phyloP scores from a whole-genome alignment of 2,329 filamentous ascomycete genomes.

The Botrytis fragariae region DNA sequence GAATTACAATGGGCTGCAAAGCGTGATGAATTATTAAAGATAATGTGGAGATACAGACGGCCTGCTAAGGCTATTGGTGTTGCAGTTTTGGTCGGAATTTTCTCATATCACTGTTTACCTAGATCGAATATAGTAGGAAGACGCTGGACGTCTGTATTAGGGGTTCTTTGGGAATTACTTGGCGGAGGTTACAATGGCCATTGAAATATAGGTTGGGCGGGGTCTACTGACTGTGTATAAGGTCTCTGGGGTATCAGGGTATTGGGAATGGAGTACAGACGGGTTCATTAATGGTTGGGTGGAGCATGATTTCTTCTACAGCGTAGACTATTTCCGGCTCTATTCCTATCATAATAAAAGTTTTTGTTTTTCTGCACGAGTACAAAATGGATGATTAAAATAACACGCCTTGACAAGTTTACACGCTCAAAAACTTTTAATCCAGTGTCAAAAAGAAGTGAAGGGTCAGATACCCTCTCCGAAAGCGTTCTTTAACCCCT shows the following conservation, averaged over 20 bases:
- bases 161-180: slow-evolving; percentile 33
- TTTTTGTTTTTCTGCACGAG: not conserved
- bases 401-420: not conserved
- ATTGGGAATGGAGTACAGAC: not conserved
- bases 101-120: slow-evolving; percentile 47
- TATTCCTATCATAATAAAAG: slow-evolving; percentile 8
- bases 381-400: not conserved
- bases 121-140: not conserved
- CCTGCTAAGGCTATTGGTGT: slow-evolving; percentile 60
- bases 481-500: slow-evolving; percentile 59
- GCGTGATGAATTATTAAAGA: slow-evolving; percentile 48
- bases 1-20: slow-evolving; percentile 68
- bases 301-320: not conserved
- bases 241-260: not conserved
- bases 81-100: slow-evolving; percentile 63
- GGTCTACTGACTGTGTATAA: not conserved
- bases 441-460: not conserved
- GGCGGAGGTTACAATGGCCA: not conserved
- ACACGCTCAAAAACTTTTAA: slow-evolving; percentile 1
- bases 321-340: not conserved
- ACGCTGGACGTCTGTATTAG: slow-evolving; percentile 23
- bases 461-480: slow-evolving; percentile 43
- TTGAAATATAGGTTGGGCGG: not conserved
- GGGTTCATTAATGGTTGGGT: not conserved
- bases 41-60: slow-evolving; percentile 63